Conservation (phyloP, 345 rosid genomes). For the Gossypium ekmanianum region DNA sequence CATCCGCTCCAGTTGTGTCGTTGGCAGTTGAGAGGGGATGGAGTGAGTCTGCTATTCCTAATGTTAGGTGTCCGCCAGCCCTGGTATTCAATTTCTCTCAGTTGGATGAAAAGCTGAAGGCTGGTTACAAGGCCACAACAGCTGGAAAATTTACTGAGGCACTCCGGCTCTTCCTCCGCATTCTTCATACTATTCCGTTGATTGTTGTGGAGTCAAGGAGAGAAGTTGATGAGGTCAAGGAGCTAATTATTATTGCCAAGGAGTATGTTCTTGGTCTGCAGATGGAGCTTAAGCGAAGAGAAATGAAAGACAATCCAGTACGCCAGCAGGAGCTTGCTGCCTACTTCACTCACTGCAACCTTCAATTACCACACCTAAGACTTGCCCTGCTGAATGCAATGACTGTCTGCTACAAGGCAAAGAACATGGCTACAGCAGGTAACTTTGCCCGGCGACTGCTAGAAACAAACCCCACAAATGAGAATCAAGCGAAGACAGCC, state of each 20-base stretch:
- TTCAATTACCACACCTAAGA: constrained; percentile 77
- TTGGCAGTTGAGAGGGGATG: constrained; percentile 83
- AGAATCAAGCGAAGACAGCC: constrained; percentile 72
- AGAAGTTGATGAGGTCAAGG: constrained; percentile 96
- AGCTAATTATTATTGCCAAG: constrained; percentile 59
- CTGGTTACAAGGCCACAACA: constrained; percentile 90
- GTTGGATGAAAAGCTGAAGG: constrained; percentile 82
- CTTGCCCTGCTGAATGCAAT: constrained; percentile 76
- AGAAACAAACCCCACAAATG: constrained; percentile 69
- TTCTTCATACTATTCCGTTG: constrained; percentile 86
- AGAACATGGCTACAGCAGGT: constrained; percentile 71
- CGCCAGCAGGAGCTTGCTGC: constrained; percentile 97
- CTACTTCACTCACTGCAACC: constrained; percentile 91
- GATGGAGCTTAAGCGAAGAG: constrained; percentile 86
- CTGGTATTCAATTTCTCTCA: constrained; percentile 71
- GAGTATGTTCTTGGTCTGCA: constrained; percentile 82
- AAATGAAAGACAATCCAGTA: constrained; percentile 55
- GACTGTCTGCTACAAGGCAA: constrained; percentile 73
- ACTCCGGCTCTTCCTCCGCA: constrained; percentile 62
- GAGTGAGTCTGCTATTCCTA: constrained; percentile 75
- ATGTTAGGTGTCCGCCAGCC: constrained; percentile 82
- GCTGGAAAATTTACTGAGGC: constrained; percentile 71
- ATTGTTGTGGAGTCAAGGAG: constrained; percentile 91
- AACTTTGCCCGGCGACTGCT: constrained; percentile 74
- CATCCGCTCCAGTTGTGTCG: constrained; percentile 72